Base-by-base conservation (phyloP, 371 early-diverging fungal species). In the Apophysomyces elegans region DNA sequence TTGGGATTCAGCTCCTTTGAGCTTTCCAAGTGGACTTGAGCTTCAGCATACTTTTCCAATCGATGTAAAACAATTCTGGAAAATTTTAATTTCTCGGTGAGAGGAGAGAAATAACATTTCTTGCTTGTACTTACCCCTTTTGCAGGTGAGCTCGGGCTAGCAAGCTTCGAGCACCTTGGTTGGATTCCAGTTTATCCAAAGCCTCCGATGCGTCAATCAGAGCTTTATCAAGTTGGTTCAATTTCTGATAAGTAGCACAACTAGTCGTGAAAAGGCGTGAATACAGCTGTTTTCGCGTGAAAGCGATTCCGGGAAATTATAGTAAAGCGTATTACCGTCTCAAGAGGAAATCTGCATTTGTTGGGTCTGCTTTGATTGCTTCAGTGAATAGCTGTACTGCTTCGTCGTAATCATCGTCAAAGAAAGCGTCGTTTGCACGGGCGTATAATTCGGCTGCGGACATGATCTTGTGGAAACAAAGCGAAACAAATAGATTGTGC, bases 381-480 rank as follows among this genome's bases (percentile, higher is more conserved):
- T 92, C 71, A 46, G 90, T 83, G 63, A 93, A 96, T 18, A 82
- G 74, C 41, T 81, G 71, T 58, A 95, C 78, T 4, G 96, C 95
- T 63, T 87, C 91, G 38, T 86, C 86, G 71, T 86, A 93, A 63
- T 94, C 87, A 57, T 94, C 92, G 58, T 90, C 86, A 63, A 89
- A 75, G 71, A 94, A 95, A 47, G 94, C 93, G 69, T 89, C 90
- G 80, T 94, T 96, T 41, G 95, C 96, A 59, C 84, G 79, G 5
- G 90, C 84, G 69, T 91, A 94, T 56, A 90, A 83, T 67, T 95
- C 91, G 62, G 92, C 89, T 43, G 90, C 87, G 77, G 83, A 79
- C 58, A 67, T 64, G 32, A 37, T 36, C 36, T 35, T 2, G 37
- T 44, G 12, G 26, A 47, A 59, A 44, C 39, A 18, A 26, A 26